Percentiles rank a stretch among this genome's conserved stretches.
phyloP scores from a whole-genome alignment of 2,329 filamentous ascomycete species.

The Purpureocillium takamizusanense region DNA sequence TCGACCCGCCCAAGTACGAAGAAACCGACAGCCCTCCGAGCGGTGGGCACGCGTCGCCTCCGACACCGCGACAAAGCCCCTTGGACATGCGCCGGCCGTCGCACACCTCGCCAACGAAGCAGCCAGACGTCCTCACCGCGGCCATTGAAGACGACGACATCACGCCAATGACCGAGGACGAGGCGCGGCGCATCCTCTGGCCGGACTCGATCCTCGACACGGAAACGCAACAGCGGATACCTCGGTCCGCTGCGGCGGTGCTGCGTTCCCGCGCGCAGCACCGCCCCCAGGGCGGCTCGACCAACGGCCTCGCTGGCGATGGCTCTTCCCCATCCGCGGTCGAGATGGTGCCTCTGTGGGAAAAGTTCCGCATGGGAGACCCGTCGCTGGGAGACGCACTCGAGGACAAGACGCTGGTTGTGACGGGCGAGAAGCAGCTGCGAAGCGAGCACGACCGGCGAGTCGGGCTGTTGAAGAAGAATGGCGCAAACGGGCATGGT shows the following conservation, averaged over 20 bases:
- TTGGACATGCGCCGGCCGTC: slow-evolving; percentile 5
- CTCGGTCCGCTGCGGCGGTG: no score
- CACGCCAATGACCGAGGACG: slow-evolving; percentile 27
- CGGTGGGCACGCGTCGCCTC: neutral
- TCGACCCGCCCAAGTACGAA: neutral
- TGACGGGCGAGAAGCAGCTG: slow-evolving; percentile 23
- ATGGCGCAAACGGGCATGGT: slow-evolving; percentile 1
- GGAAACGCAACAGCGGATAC: neutral
- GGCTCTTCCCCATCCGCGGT: no score
- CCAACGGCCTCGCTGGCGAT: no score
- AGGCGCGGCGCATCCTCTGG: slow-evolving; percentile 30
- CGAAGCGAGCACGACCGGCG: slow-evolving; percentile 20
- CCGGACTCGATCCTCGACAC: slow-evolving; percentile 16
- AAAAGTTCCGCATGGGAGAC: slow-evolving; percentile 31
- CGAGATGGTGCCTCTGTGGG: slow-evolving; percentile 19
- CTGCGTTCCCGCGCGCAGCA: no score
- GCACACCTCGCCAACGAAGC: slow-evolving; percentile 1
- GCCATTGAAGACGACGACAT: slow-evolving; percentile 13
- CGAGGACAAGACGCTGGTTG: slow-evolving; percentile 30
- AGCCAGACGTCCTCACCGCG: slow-evolving; percentile 7
- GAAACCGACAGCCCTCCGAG: neutral
- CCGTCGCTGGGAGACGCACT: slow-evolving; percentile 17
- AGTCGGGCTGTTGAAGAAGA: slow-evolving; percentile 15
- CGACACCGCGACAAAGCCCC: slow-evolving; percentile 10
- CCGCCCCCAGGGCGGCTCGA: no score